Percentiles rank a stretch among this genome's conserved stretches.
These are phyloP conservation scores for Starmerella scarabaei DNA, from an alignment of 805 yeast genomes.

Conservation along the genomic window DNA sequence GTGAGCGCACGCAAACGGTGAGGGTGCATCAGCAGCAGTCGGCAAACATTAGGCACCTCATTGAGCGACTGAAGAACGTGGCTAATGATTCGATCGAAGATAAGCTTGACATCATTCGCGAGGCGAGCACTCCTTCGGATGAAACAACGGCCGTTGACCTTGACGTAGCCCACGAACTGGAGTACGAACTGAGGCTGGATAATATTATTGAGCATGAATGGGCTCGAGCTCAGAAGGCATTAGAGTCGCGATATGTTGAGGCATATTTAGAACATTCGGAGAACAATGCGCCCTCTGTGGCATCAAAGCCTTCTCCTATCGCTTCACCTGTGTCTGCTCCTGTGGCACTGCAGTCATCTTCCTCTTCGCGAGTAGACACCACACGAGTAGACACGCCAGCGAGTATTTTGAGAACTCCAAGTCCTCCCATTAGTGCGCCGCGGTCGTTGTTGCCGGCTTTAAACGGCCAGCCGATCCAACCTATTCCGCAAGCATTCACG, in stretches of 20 bases:
- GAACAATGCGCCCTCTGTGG: neutral
- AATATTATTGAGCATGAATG: conserved; percentile 26
- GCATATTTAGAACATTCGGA: conserved; percentile 19
- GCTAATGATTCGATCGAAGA: neutral
- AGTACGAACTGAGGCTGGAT: conserved; percentile 14
- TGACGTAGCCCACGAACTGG: neutral
- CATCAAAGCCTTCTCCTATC: neutral
- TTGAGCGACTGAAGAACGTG: conserved; percentile 1
- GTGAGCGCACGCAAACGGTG: neutral
- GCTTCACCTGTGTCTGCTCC: neutral
- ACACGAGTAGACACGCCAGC: neutral
- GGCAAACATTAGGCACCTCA: neutral
- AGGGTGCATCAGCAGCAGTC: neutral
- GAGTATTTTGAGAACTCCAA: no score
- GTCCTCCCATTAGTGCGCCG: no score
- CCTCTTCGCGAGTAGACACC: neutral
- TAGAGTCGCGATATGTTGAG: conserved; percentile 28
- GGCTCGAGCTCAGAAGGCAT: conserved; percentile 26
- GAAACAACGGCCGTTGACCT: no score
- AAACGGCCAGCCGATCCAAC: no score
- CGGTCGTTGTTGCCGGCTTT: no score
- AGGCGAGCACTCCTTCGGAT: no score
- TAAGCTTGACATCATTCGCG: conserved; percentile 2
- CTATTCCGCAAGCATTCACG: no score
- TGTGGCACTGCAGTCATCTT: neutral